These are phyloP conservation scores for Zalerion maritima DNA, from an alignment of 495 filamentous ascomycete species.

Conservation along the genomic window DNA sequence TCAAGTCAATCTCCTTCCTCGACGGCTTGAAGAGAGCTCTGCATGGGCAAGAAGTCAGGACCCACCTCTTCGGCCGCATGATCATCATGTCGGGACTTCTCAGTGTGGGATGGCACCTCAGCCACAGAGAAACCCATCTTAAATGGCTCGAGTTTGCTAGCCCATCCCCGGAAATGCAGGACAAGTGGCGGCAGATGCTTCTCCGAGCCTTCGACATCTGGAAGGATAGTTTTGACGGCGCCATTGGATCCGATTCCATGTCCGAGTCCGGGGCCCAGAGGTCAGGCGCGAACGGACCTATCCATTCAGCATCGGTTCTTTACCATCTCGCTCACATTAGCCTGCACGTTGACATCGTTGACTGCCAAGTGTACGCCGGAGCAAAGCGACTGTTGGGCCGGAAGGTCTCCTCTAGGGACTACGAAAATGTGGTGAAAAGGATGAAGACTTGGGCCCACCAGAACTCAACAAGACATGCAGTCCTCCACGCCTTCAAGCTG, in stretches of 20 bases:
- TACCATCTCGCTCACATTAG: slow-evolving; percentile 94
- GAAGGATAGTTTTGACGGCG: slow-evolving; percentile 80
- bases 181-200: slow-evolving; percentile 77
- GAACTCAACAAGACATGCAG: slow-evolving; percentile 72
- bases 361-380: slow-evolving; percentile 88
- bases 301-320: slow-evolving; percentile 71
- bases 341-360: slow-evolving; percentile 84
- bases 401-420: slow-evolving; percentile 68
- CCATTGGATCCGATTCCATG: slow-evolving; percentile 30
- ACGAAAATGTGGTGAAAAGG: slow-evolving; percentile 57
- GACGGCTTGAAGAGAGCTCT: slow-evolving; percentile 83
- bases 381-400: slow-evolving; percentile 72
- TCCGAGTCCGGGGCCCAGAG: slow-evolving; percentile 24
- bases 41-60: slow-evolving; percentile 74
- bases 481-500: slow-evolving; percentile 82
- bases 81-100: slow-evolving; percentile 91
- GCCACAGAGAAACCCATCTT: slow-evolving; percentile 85
- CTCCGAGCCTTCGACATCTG: slow-evolving; percentile 84
- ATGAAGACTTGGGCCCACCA: slow-evolving; percentile 80
- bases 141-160: slow-evolving; percentile 58
- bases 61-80: slow-evolving; percentile 84
- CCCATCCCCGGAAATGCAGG: slow-evolving; percentile 62
- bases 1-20: slow-evolving; percentile 73
- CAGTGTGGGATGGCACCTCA: slow-evolving; percentile 91
- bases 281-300: slow-evolving; percentile 56